These are phyloP conservation scores for Dothiorella sarmentorum DNA, from an alignment of 2,329 filamentous ascomycete genomes.

Conservation along the genomic window DNA sequence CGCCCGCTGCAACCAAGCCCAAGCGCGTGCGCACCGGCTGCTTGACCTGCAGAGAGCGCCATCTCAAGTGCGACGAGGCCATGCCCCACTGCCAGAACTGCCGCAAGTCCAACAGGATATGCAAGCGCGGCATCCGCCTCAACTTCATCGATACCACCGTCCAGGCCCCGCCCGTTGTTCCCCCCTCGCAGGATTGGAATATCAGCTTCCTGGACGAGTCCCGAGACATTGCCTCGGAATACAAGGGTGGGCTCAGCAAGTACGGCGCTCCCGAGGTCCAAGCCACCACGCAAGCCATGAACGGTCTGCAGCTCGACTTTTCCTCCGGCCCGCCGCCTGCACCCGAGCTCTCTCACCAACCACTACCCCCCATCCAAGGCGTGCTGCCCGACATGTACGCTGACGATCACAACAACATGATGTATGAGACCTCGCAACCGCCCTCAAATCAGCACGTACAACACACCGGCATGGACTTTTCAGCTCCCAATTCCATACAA, in stretches of 20 bases:
- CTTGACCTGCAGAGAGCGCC: slow-evolving; percentile 82
- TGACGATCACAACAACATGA: slow-evolving; percentile 41
- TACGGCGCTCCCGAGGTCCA: slow-evolving; percentile 57
- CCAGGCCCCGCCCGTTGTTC: slow-evolving; percentile 62
- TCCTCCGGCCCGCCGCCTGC: slow-evolving; percentile 26
- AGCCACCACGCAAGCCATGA: slow-evolving; percentile 22
- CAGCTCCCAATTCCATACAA: slow-evolving; percentile 28
- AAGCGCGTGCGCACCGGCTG: slow-evolving; percentile 87
- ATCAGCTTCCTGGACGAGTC: slow-evolving; percentile 87
- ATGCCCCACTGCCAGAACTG: slow-evolving; percentile 70
- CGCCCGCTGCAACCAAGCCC: slow-evolving; percentile 55
- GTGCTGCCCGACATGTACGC: slow-evolving; percentile 47
- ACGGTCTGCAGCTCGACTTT: slow-evolving; percentile 31
- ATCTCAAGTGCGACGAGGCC: slow-evolving; percentile 86
- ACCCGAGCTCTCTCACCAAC: slow-evolving; percentile 41
- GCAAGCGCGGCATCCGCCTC: slow-evolving; percentile 79
- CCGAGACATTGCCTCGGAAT: slow-evolving; percentile 83
- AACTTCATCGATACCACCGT: slow-evolving; percentile 88
- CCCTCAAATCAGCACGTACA: slow-evolving; percentile 32
- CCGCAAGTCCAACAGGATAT: slow-evolving; percentile 78
- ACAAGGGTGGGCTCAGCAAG: slow-evolving; percentile 70
- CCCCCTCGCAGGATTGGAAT: slow-evolving; percentile 62
- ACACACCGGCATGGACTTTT: slow-evolving; percentile 28
- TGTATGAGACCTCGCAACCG: slow-evolving; percentile 36
- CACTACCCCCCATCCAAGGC: slow-evolving; percentile 51